These are phyloP conservation scores for Rheum nobile DNA, from an alignment of 148 eudicot species.

Conservation along the genomic window DNA sequence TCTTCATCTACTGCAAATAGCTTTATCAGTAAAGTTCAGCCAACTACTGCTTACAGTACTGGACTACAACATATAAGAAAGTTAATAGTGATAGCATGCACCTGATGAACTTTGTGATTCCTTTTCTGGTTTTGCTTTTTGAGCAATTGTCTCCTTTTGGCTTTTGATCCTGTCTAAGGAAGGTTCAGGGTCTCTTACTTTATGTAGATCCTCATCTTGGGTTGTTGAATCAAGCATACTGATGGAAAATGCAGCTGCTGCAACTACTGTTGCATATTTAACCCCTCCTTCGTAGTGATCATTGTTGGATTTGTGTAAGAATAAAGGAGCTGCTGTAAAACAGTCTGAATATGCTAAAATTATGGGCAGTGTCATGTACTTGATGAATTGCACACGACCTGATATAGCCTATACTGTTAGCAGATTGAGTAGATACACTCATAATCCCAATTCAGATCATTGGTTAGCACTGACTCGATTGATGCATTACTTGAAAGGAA, in stretches of 20 bases:
- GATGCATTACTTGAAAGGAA: no score
- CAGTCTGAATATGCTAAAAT: no score
- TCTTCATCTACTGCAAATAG: conserved; percentile 4
- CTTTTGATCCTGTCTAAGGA: neutral
- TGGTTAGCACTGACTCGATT: no score
- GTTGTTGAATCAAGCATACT: neutral
- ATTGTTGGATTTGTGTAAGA: no score
- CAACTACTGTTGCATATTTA: conserved; percentile 8
- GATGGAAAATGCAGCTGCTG: conserved; percentile 8
- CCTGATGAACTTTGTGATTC: conserved; percentile 2
- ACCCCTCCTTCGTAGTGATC: neutral
- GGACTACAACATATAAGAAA: neutral
- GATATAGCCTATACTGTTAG: no score
- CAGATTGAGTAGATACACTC: no score
- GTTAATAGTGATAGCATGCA: neutral
- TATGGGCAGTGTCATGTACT: no score
- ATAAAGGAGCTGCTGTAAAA: no score
- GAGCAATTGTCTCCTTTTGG: neutral
- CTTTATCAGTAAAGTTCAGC: conserved; percentile 1
- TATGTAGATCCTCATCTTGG: neutral
- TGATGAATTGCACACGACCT: no score
- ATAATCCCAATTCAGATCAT: no score
- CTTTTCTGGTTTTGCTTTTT: neutral
- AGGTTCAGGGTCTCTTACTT: neutral
- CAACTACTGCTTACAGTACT: neutral